Conservation (phyloP, 2,329 filamentous ascomycete species). For the Ceratocystis variospora region DNA sequence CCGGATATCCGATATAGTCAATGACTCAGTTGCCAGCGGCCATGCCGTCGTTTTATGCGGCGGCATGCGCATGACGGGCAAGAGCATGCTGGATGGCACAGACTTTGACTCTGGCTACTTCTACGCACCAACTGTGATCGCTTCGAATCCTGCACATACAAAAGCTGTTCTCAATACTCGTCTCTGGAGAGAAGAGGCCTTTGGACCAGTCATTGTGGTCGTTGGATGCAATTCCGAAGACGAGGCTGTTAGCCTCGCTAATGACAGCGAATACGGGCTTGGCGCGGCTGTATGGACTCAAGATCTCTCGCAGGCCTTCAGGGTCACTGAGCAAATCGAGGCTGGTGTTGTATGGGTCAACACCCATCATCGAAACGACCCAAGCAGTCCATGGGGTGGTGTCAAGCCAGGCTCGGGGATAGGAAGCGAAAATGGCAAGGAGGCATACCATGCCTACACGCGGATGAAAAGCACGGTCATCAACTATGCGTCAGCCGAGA, state of each 20-base stretch:
- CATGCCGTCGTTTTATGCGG: slow-evolving; percentile 22
- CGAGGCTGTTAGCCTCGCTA: slow-evolving; percentile 26
- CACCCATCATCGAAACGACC: slow-evolving; percentile 57
- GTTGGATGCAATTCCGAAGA: slow-evolving; percentile 29
- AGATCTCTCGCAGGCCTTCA: slow-evolving; percentile 34
- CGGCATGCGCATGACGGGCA: slow-evolving; percentile 27
- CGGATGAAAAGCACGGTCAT: slow-evolving; percentile 53
- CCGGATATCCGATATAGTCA: slow-evolving; percentile 51
- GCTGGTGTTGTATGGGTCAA: slow-evolving; percentile 48
- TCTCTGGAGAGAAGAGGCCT: slow-evolving; percentile 49
- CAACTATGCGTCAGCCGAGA: slow-evolving; percentile 48
- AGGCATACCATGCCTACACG: slow-evolving; percentile 47
- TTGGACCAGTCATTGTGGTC: slow-evolving; percentile 50
- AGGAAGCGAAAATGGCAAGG: slow-evolving; percentile 58
- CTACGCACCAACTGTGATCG: slow-evolving; percentile 25
- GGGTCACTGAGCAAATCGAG: slow-evolving; percentile 39
- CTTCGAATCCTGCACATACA: slow-evolving; percentile 36
- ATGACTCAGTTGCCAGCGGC: slow-evolving; percentile 30
- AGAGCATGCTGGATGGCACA: slow-evolving; percentile 31
- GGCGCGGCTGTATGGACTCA: slow-evolving; percentile 44
- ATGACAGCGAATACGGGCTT: slow-evolving; percentile 40
- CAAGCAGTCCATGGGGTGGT: slow-evolving; percentile 57
- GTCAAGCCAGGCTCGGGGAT: slow-evolving; percentile 48
- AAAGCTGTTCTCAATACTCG: slow-evolving; percentile 24
- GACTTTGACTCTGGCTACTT: slow-evolving; percentile 43